Conservation (phyloP, 164 flowering plant genomes). For the Protea cynaroides region DNA sequence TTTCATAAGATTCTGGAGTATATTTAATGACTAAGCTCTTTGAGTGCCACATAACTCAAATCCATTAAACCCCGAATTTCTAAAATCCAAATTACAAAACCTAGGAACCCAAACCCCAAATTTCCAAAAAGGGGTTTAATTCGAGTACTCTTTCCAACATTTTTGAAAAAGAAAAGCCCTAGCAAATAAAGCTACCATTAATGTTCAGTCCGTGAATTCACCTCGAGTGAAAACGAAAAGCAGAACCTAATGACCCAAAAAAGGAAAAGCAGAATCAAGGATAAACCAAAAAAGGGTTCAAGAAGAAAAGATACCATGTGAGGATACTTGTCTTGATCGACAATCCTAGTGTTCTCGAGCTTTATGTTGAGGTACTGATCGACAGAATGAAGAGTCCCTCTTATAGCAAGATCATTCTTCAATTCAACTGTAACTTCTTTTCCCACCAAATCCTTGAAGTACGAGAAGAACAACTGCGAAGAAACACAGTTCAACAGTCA, state of each 20-base stretch:
- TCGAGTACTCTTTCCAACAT: too few relatives aligned
- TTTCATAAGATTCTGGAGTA: too few relatives aligned
- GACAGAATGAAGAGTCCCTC: conserved; percentile 89
- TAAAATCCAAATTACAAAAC: background rate
- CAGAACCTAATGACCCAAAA: background rate
- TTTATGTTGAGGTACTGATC: conserved; percentile 96
- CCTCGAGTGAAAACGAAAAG: too few relatives aligned
- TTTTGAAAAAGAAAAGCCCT: too few relatives aligned
- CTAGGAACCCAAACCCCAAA: conserved; percentile 5
- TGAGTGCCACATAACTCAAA: too few relatives aligned
- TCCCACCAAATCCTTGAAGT: conserved; percentile 95
- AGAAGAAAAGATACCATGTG: conserved; percentile 63
- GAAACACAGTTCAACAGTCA: background rate
- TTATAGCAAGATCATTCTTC: conserved; percentile 90
- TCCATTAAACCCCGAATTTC: background rate
- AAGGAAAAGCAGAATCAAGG: background rate
- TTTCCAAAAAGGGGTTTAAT: background rate
- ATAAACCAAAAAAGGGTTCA: conserved; percentile 1
- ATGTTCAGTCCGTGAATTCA: too few relatives aligned
- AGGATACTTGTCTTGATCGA: conserved; percentile 92
- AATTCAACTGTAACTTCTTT: conserved; percentile 93
- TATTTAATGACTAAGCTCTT: too few relatives aligned
- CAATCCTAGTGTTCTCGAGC: conserved; percentile 93
- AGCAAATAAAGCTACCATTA: too few relatives aligned
- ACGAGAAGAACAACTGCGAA: conserved; percentile 79